Evolutionary conservation across 2,329 filamentous ascomycete species (phyloP).

Genomic region (Alternaria postmessia): DNA sequence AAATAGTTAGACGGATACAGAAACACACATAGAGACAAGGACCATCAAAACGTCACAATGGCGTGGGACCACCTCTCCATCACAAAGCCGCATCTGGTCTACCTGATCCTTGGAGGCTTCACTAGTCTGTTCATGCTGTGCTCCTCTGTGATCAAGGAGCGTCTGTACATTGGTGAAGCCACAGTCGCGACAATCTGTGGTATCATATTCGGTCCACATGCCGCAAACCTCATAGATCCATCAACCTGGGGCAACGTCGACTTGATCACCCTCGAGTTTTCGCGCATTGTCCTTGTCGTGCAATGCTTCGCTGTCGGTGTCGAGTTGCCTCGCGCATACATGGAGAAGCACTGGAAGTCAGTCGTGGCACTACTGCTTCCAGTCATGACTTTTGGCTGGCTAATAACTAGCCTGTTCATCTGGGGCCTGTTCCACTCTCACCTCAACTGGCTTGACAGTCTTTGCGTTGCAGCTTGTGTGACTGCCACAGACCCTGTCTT

Average conservation of each 20-base stretch:
- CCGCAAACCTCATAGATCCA: constrained; percentile 79
- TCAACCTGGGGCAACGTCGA: constrained; percentile 82
- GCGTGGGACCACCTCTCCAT: constrained; percentile 83
- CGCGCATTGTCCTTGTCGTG: constrained; percentile 86
- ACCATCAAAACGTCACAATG: constrained; percentile 59
- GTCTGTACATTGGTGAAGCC: constrained; percentile 97
- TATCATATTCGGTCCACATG: constrained; percentile 88
- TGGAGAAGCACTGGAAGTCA: constrained; percentile 97
- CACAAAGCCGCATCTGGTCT: constrained; percentile 96
- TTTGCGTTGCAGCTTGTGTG: constrained; percentile 89
- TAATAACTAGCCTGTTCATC: constrained; percentile 89
- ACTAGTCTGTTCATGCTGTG: constrained; percentile 98
- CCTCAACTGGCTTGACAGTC: constrained; percentile 87
- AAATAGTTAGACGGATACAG: background rate
- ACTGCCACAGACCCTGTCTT: constrained; percentile 97
- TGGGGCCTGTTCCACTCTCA: constrained; percentile 83
- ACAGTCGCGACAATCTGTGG: constrained; percentile 90
- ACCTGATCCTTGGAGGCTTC: constrained; percentile 97
- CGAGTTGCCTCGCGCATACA: constrained; percentile 91
- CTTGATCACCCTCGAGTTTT: constrained; percentile 88
- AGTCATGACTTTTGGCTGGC: constrained; percentile 97
- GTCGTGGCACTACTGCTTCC: constrained; percentile 87
- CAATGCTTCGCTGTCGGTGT: constrained; percentile 93
- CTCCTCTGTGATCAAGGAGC: constrained; percentile 97
- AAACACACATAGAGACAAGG: constrained; percentile 10